Conservation (phyloP, 148 eudicot species). For the Beta vulgaris region DNA sequence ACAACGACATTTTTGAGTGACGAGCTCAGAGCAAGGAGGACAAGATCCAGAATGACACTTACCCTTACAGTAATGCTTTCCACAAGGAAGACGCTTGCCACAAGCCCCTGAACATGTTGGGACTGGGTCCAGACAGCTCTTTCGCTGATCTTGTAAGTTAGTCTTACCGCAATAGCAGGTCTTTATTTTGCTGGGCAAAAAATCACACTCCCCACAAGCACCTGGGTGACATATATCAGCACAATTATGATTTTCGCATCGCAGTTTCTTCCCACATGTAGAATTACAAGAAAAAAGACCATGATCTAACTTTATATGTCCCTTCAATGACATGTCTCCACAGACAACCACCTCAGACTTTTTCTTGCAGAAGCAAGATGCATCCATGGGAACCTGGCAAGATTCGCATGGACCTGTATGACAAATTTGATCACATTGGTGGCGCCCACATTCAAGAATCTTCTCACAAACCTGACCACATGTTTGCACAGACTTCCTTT, state of each 20-base stretch:
- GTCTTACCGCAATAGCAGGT: slow-evolving; percentile 90
- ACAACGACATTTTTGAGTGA: slow-evolving; percentile 80
- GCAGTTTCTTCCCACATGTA: slow-evolving; percentile 55
- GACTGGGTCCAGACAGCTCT: slow-evolving; percentile 76
- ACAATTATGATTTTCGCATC: slow-evolving; percentile 75
- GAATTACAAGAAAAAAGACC: slow-evolving; percentile 76
- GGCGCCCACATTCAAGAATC: slow-evolving; percentile 71
- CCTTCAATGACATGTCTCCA: slow-evolving; percentile 81
- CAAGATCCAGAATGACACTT: slow-evolving; percentile 73
- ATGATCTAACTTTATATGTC: slow-evolving; percentile 52
- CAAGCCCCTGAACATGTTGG: slow-evolving; percentile 75
- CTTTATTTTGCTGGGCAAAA: slow-evolving; percentile 62
- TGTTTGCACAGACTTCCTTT: slow-evolving; percentile 62
- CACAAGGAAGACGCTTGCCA: slow-evolving; percentile 72
- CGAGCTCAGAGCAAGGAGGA: slow-evolving; percentile 66
- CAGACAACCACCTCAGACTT: slow-evolving; percentile 70
- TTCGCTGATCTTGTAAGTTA: slow-evolving; percentile 42
- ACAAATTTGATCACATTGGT: slow-evolving; percentile 60
- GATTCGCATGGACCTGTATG: slow-evolving; percentile 78
- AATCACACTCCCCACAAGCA: slow-evolving; percentile 81
- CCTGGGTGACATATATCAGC: slow-evolving; percentile 78
- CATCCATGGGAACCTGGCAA: slow-evolving; percentile 60
- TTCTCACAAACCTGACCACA: slow-evolving; percentile 82
- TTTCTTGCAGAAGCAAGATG: slow-evolving; percentile 87
- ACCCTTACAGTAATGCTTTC: slow-evolving; percentile 58